A percentile compares a stretch with the other conserved stretches of the same genome.
phyloP scores from a whole-genome alignment of 345 rosid genomes.

The Eucalyptus marginata region DNA sequence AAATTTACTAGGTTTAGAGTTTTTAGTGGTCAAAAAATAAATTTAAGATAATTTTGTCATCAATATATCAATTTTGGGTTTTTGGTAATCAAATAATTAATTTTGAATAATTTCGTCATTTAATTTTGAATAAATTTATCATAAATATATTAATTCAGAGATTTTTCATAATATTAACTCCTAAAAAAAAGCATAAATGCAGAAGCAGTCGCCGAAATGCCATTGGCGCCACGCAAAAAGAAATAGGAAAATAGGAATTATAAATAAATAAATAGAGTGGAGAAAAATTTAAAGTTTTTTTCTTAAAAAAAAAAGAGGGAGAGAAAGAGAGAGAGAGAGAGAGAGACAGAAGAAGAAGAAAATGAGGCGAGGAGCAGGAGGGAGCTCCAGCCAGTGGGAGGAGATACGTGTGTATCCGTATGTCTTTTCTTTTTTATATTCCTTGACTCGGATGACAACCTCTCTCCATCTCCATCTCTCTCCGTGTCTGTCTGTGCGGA shows the following conservation, averaged over 20 bases:
- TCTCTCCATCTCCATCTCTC: no score
- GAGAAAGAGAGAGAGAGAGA: rapidly evolving
- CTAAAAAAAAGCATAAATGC: no score
- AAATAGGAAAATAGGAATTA: background rate
- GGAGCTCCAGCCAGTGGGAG: background rate
- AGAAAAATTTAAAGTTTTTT: no score
- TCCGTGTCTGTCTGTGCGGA: background rate
- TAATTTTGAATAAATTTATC: no score
- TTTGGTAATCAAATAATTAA: no score
- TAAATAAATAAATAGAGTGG: background rate
- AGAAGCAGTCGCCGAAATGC: background rate
- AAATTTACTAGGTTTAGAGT: no score
- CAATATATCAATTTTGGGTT: no score
- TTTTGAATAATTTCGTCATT: no score
- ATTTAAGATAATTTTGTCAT: no score
- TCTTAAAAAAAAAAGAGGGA: rapidly evolving
- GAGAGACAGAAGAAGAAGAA: background rate
- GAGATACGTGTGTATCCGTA: background rate
- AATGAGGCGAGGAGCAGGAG: background rate
- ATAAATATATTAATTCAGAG: no score
- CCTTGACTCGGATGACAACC: background rate
- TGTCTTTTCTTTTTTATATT: background rate
- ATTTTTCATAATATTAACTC: no score
- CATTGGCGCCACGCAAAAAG: background rate
- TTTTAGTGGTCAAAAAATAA: no score